Conservation (phyloP, 139 green algal genomes). For the Coccomyxa sp. region DNA sequence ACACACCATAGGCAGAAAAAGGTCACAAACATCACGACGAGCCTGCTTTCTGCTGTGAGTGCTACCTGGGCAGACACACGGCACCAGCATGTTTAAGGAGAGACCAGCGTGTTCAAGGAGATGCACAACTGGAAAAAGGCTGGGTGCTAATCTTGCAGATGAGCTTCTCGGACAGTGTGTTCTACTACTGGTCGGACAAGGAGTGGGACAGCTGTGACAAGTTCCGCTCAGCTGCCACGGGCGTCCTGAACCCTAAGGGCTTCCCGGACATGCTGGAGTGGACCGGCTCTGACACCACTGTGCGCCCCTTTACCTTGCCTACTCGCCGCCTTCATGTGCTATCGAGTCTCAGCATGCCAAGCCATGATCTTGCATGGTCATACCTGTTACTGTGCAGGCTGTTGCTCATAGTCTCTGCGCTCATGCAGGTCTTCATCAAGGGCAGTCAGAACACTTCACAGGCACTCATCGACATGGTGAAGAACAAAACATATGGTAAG, state of each 20-base stretch:
- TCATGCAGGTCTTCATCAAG: neutral
- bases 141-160: neutral
- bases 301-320: too few relatives aligned
- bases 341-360: too few relatives aligned
- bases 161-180: neutral
- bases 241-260: neutral
- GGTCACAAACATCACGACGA: neutral
- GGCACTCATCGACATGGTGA: neutral
- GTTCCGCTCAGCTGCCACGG: neutral
- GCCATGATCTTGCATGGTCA: too few relatives aligned
- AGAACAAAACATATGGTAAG: too few relatives aligned
- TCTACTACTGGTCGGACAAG: neutral
- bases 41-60: neutral
- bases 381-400: too few relatives aligned
- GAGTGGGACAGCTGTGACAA: neutral
- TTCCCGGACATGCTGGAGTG: neutral
- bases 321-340: too few relatives aligned
- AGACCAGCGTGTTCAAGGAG: neutral
- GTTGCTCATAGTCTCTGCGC: too few relatives aligned
- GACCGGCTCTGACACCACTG: neutral
- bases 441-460: neutral
- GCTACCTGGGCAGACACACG: neutral
- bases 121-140: neutral
- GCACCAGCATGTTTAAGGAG: neutral
- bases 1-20: neutral